Base-by-base conservation (phyloP, 2,329 filamentous ascomycete genomes). In the Aspergillus ustus region DNA sequence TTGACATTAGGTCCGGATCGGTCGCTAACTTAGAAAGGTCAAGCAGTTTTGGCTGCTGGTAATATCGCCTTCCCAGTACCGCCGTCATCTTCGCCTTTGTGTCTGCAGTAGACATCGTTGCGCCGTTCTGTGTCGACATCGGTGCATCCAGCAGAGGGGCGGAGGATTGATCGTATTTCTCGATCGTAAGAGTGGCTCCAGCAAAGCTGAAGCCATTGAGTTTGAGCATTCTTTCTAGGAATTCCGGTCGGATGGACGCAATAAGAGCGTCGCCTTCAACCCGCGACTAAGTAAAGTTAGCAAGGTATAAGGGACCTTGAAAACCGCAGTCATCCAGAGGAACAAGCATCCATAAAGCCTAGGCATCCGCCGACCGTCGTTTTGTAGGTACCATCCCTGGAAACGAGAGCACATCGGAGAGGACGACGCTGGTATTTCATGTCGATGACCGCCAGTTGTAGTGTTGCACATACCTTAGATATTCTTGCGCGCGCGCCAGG, bases 1-100 rank as follows among this genome's bases (percentile, higher is more conserved):
- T 88, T 46, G 85, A 82, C 57, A 88, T 82, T 4, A 98, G 84
- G 61, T 89, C 86, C 2, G 87, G 80, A 70, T 98, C 94, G 52
- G 85, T 81, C 34, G 86, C 89, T 9, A 98, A 85, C 1, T 85
- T 82, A n/a, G 92, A 93, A 9, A 99, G 86, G 72, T 96, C 88
- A 44, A 98, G 84, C 0, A 97, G 81, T 77, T 96, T 97, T 56
- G 82, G 81, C 7, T 83, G 82, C 17, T 84, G 78, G 63, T 91
- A 82, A 78, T 97, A 98, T 52, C 95, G 89, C 57, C 86, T 84
- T 58, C 84, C 84, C 15, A 99, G 83, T 64, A 97, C 89, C 17
- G 80, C 78, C 66, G 87, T 87, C 61, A 97, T 84, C 67, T 89
- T 87, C 25, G 85, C 81, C 73, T 89, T 89, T n/a, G 87, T 84